Evolutionary conservation across 192 early-diverging fungal genomes (phyloP), one percentile per base, ranked within the genome.

Genomic region (Kickxella alabastrina): DNA sequence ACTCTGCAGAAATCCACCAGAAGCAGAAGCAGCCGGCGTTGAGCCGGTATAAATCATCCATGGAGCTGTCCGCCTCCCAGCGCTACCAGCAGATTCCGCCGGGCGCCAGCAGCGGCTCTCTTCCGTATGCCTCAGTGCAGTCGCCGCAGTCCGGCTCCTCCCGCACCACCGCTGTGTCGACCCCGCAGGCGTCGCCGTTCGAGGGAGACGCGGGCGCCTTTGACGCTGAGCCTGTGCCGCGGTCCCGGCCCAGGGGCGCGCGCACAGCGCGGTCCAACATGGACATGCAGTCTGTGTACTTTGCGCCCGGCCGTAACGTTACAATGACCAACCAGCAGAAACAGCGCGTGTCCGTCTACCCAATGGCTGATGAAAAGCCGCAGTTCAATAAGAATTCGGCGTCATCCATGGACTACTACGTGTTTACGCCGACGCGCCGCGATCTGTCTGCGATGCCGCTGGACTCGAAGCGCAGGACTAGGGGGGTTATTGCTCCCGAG

Each of bases 271-370:
- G 69, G 37, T 65, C 57, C 12, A 50, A 35, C 14, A 42, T 63
- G 9, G 62, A 72, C 40, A 72, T 65, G 57, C 69, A 72, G 49
- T 72, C 69, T 0, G 69, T 72, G 53, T 72, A 72, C 42, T 72
- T 72, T 65, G 69, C 69, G 44, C 69, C 69, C 5, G 69, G 69
- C 10, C 69, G 69, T 28, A 72, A 72, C 61, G 49, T 72, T 28
- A 60, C 57, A 4, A 60, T 53, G 58, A 62, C 68, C 25, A 71
- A 71, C 50, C 67, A 70, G 34, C 59, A 63, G 43, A 49, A 63
- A 22, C 60, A 62, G 46, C 31, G 60, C 10, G 37, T 50, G 38
- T 64, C 68, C 4, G 23, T 59, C 23, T 62, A 71, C 31, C 42
- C 56, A 3, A 13, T 31, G 6, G 51, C 42, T 2, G 36, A 23